These are phyloP conservation scores for Cladosporium sp. DNA, from an alignment of 2,329 filamentous ascomycete genomes.

Conservation along the genomic window DNA sequence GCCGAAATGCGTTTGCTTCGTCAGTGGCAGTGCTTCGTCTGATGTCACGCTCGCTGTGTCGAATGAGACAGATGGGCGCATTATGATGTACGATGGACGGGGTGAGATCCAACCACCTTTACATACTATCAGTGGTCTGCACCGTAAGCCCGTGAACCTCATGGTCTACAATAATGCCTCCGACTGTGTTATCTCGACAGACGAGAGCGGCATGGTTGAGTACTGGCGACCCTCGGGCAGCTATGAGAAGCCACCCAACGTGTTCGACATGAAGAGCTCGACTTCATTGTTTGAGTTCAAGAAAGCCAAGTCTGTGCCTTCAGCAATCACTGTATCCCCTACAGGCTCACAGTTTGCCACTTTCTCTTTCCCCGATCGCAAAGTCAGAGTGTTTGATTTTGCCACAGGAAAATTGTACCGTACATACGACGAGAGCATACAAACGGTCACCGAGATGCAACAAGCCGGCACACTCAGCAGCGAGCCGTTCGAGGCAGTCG, in stretches of 20 bases:
- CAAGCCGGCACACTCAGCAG: conserved; percentile 77
- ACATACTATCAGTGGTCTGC: conserved; percentile 76
- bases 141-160: conserved; percentile 75
- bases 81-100: conserved; percentile 85
- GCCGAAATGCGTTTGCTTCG: conserved; percentile 85
- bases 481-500: conserved; percentile 81
- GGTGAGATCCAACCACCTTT: conserved; percentile 76
- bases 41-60: conserved; percentile 83
- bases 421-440: conserved; percentile 91
- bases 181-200: conserved; percentile 87
- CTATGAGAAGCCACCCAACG: conserved; percentile 87
- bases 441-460: conserved; percentile 90
- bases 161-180: conserved; percentile 88
- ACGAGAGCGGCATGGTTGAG: conserved; percentile 90
- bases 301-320: conserved; percentile 81
- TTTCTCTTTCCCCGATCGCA: conserved; percentile 89
- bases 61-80: conserved; percentile 67
- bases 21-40: conserved; percentile 84
- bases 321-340: conserved; percentile 80
- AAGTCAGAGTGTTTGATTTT: conserved; percentile 93
- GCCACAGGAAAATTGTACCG: conserved; percentile 81
- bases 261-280: conserved; percentile 90
- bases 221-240: conserved; percentile 83
- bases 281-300: conserved; percentile 97
- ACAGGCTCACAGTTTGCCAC: conserved; percentile 83